A percentile compares a stretch with the other conserved stretches of the same genome.
phyloP scores from a whole-genome alignment of 2,329 filamentous ascomycete genomes.

The Lasiodiplodia sp. region DNA sequence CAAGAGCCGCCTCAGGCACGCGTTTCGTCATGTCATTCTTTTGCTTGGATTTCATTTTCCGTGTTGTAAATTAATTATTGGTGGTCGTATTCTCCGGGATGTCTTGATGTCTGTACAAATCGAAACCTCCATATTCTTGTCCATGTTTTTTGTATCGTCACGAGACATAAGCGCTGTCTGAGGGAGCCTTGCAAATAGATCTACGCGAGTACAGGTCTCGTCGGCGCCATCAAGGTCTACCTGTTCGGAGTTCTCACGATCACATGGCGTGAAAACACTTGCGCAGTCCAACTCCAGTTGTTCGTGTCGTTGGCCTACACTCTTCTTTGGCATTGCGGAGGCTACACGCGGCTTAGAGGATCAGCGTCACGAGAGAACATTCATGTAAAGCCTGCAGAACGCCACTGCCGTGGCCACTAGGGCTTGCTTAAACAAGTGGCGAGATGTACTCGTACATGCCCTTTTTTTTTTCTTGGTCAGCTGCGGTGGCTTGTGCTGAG shows the following conservation, averaged over 20 bases:
- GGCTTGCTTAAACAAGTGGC: neutral
- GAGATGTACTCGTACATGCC: neutral
- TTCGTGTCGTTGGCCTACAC: neutral
- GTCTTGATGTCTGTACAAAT: too few species aligned
- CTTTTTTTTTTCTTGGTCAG: neutral
- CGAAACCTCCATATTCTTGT: too few species aligned
- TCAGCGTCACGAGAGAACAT: neutral
- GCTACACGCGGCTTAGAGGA: neutral
- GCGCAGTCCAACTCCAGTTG: neutral
- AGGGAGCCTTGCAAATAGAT: too few species aligned
- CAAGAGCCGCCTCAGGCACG: slow-evolving; percentile 1
- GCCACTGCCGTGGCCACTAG: neutral
- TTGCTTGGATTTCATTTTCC: neutral
- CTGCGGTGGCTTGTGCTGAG: neutral
- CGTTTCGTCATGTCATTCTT: neutral
- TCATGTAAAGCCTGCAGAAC: neutral
- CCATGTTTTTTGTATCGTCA: too few species aligned
- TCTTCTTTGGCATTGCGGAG: neutral
- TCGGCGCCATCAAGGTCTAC: neutral
- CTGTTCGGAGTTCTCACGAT: neutral
- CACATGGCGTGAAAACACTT: neutral
- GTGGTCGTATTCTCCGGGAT: neutral
- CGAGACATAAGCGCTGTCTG: too few species aligned
- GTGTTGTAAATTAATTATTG: neutral
- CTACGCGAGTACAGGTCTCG: neutral